phyloP scores from a whole-genome alignment of 1,139 yeast genomes.

The Taphrina betulina region DNA sequence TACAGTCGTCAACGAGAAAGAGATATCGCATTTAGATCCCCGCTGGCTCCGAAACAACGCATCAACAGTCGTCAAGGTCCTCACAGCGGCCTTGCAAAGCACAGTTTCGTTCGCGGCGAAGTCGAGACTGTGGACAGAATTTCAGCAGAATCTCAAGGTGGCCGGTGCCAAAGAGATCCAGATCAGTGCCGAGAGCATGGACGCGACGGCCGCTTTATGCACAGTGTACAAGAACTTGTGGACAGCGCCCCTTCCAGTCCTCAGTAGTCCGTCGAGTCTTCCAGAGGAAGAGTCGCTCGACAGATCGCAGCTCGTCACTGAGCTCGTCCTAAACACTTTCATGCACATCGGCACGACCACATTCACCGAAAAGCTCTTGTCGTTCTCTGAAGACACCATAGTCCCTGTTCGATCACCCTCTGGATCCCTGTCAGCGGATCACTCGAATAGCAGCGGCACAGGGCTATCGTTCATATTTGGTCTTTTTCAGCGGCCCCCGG shows the following conservation, averaged over 20 bases:
- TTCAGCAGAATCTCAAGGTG: constrained; percentile 12
- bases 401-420: constrained; percentile 8
- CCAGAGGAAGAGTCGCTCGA: not conserved
- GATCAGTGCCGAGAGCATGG: constrained; percentile 30
- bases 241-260: constrained; percentile 11
- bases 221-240: not conserved
- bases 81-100: constrained; percentile 7
- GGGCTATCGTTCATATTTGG: constrained; percentile 2
- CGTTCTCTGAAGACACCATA: constrained; percentile 1
- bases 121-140: constrained; percentile 17
- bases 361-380: constrained; percentile 10
- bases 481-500: not conserved
- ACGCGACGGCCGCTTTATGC: constrained; percentile 26
- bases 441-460: not conserved
- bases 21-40: constrained; percentile 20
- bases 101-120: constrained; percentile 1
- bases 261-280: too few species aligned
- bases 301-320: constrained; percentile 5
- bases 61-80: constrained; percentile 2
- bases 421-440: too few species aligned
- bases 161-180: constrained; percentile 34
- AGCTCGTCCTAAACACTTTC: not conserved
- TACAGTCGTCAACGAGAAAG: constrained; percentile 9
- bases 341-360: not conserved
- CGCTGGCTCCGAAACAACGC: constrained; percentile 34